These are phyloP conservation scores for Melampsora americana DNA, from an alignment of 1,284 basidiomycete species.

Conservation along the genomic window DNA sequence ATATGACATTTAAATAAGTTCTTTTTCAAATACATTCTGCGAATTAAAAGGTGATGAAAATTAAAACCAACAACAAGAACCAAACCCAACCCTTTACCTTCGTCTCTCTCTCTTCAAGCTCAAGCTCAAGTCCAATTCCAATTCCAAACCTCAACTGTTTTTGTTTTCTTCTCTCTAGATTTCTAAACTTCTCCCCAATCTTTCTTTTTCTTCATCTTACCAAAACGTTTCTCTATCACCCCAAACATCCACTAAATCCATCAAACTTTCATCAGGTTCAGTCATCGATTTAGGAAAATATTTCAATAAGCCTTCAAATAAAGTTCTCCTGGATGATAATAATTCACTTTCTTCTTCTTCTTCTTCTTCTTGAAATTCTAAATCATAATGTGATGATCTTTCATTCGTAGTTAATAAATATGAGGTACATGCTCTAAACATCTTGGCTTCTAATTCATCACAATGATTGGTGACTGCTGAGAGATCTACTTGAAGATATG, in stretches of 20 bases:
- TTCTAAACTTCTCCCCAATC: too few relatives aligned
- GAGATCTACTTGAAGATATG: conserved; percentile 67
- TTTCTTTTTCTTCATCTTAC: conserved; percentile 13
- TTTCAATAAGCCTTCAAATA: conserved; percentile 66
- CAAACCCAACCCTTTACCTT: too few relatives aligned
- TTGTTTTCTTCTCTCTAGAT: too few relatives aligned
- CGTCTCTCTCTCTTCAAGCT: too few relatives aligned
- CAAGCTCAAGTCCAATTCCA: too few relatives aligned
- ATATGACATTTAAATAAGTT: too few relatives aligned
- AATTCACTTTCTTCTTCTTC: conserved; percentile 1
- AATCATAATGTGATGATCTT: conserved; percentile 44
- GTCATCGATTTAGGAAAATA: conserved; percentile 65
- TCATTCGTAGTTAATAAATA: conserved; percentile 60
- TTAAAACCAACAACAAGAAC: too few relatives aligned
- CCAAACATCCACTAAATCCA: conserved; percentile 59
- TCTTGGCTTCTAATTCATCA: conserved; percentile 62
- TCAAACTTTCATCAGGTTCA: conserved; percentile 63
- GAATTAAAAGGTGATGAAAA: too few relatives aligned
- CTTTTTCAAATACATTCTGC: too few relatives aligned
- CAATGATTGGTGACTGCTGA: conserved; percentile 67
- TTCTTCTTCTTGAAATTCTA: conserved; percentile 44
- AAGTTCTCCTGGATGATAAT: conserved; percentile 61
- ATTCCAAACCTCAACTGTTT: too few relatives aligned
- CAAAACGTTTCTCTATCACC: conserved; percentile 21
- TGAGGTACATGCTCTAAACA: conserved; percentile 66